Percentiles rank a stretch among this genome's conserved stretches.
Evolutionary conservation across 2,329 filamentous ascomycete genomes (phyloP).

Genomic region (Penicillium sp.): DNA sequence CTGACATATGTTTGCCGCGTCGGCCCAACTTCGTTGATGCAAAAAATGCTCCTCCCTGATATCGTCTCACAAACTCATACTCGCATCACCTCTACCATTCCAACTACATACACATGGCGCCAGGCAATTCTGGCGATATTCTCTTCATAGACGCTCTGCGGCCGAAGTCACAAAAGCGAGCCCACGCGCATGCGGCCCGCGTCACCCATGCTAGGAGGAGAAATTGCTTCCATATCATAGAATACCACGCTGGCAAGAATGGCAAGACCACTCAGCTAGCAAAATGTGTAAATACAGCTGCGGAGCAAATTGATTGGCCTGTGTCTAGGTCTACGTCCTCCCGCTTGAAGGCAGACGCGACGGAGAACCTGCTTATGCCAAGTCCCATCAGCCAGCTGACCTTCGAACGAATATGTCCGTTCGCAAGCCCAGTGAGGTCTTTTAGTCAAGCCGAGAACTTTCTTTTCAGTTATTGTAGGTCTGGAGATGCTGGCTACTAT

Average conservation of each 20-base stretch:
- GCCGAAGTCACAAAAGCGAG: background rate
- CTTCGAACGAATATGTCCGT: slow-evolving; percentile 2
- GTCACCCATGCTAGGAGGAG: slow-evolving; percentile 1
- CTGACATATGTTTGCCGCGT: too few species aligned
- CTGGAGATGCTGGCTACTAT: background rate
- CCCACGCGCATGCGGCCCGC: slow-evolving; percentile 3
- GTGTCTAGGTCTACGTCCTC: background rate
- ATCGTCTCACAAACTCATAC: too few species aligned
- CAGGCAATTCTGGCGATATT: background rate
- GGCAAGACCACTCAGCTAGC: background rate
- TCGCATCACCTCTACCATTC: background rate
- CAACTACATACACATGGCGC: background rate
- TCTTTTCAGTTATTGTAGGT: slow-evolving; percentile 8
- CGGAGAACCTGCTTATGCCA: background rate
- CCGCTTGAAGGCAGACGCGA: background rate
- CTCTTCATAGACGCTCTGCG: background rate
- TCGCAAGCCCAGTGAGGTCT: background rate
- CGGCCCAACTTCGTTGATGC: too few species aligned
- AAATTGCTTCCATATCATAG: slow-evolving; percentile 3
- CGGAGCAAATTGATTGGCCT: background rate
- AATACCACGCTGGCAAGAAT: background rate
- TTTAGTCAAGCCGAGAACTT: background rate
- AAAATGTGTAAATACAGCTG: background rate
- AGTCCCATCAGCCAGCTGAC: background rate
- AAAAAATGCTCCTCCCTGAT: too few species aligned